Percentiles rank a stretch among this genome's conserved stretches.
Conservation (phyloP, 768 basidiomycete genomes). For the Ramaria rubella region DNA sequence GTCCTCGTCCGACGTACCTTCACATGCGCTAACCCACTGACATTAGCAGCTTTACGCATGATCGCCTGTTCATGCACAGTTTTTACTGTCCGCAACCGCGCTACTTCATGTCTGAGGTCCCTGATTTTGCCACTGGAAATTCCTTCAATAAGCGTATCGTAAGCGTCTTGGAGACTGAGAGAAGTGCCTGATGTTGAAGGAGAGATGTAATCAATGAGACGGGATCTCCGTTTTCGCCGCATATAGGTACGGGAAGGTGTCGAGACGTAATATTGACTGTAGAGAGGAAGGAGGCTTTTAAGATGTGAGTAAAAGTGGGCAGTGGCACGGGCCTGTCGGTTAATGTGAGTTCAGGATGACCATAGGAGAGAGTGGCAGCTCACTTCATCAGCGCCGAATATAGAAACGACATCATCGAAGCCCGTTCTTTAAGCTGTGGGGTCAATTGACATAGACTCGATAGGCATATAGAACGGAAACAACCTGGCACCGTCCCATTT, state of each 20-base stretch:
- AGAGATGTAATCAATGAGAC: slow-evolving; percentile 20
- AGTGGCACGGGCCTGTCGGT: slow-evolving; percentile 37
- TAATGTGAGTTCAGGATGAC: background rate
- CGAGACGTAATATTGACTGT: slow-evolving; percentile 1
- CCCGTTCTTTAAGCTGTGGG: slow-evolving; percentile 45
- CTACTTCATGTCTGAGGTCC: slow-evolving; percentile 63
- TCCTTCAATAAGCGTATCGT: slow-evolving; percentile 49
- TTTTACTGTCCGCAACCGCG: slow-evolving; percentile 70
- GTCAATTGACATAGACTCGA: slow-evolving; percentile 6
- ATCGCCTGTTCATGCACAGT: slow-evolving; percentile 66
- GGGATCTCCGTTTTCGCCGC: slow-evolving; percentile 34
- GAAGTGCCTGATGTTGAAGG: slow-evolving; percentile 23
- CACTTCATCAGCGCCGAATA: slow-evolving; percentile 77
- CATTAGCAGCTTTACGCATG: slow-evolving; percentile 81
- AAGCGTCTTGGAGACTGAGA: slow-evolving; percentile 31
- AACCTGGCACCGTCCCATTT: slow-evolving; percentile 89
- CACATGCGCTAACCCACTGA: slow-evolving; percentile 80
- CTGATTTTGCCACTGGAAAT: slow-evolving; percentile 40
- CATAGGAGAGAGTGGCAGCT: slow-evolving; percentile 5
- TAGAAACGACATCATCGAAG: slow-evolving; percentile 49
- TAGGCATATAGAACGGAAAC: background rate
- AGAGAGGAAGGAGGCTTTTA: slow-evolving; percentile 40
- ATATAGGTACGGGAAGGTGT: slow-evolving; percentile 22
- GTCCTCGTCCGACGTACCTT: slow-evolving; percentile 44
- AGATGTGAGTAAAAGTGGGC: slow-evolving; percentile 51